Percentiles rank a stretch among this genome's conserved stretches.
Conservation (phyloP, 2,329 filamentous ascomycete species). For the Colletotrichum trifolii region DNA sequence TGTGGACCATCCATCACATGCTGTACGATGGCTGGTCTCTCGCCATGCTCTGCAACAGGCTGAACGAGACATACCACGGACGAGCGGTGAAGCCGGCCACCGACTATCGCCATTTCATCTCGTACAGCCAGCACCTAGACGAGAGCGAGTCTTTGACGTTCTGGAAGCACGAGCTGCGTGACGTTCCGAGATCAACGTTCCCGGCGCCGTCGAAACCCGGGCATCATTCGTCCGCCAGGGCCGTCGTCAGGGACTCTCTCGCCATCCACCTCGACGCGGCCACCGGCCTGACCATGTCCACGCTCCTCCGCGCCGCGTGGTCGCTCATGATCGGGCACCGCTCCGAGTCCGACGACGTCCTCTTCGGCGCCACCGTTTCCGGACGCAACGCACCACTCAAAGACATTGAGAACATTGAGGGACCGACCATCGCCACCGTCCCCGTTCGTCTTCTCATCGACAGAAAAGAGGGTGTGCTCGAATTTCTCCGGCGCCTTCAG, state of each 20-base stretch:
- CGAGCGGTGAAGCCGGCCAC: background rate
- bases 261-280: background rate
- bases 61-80: conserved; percentile 7
- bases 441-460: conserved; percentile 40
- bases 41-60: conserved; percentile 11
- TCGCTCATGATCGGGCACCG: conserved; percentile 50
- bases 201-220: background rate
- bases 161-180: conserved; percentile 2
- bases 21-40: conserved; percentile 31
- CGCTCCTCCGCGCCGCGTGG: conserved; percentile 42
- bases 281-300: conserved; percentile 34
- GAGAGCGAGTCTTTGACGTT: background rate
- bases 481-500: conserved; percentile 35
- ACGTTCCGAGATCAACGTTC: background rate
- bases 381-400: conserved; percentile 43
- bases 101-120: conserved; percentile 23
- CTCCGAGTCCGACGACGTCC: conserved; percentile 41
- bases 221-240: conserved; percentile 16
- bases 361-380: conserved; percentile 44
- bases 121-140: background rate
- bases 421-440: conserved; percentile 45
- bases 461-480: conserved; percentile 1
- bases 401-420: conserved; percentile 42
- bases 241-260: conserved; percentile 14
- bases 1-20: conserved; percentile 38